phyloP scores from a whole-genome alignment of 495 filamentous ascomycete genomes.

The Bacidia rubella region DNA sequence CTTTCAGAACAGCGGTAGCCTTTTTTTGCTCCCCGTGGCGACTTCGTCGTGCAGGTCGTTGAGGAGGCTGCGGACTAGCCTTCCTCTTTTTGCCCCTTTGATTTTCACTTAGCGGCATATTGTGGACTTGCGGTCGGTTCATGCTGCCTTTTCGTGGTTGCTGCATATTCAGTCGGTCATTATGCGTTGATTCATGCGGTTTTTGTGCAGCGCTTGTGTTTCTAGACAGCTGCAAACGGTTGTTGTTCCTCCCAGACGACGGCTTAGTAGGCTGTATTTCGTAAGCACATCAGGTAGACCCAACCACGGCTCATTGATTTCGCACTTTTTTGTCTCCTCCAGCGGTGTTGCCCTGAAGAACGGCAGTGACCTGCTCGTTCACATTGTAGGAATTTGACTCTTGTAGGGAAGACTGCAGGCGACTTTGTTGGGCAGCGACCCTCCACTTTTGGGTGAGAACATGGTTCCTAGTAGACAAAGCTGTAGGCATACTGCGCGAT shows the following conservation, averaged over 20 bases:
- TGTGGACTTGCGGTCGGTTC: background rate
- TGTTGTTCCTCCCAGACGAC: too few species aligned
- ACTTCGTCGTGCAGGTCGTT: constrained; percentile 4
- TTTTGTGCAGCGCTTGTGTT: background rate
- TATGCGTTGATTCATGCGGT: background rate
- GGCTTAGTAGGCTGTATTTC: too few species aligned
- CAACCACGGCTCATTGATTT: too few species aligned
- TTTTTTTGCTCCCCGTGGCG: constrained; percentile 1
- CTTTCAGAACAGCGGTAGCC: constrained; percentile 4
- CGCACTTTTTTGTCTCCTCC: background rate
- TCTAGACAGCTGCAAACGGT: background rate
- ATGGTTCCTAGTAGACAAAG: background rate
- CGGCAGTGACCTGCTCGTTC: background rate
- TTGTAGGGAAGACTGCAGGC: background rate
- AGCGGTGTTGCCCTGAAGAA: background rate
- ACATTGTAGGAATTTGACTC: background rate
- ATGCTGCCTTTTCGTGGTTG: background rate
- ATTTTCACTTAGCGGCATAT: background rate
- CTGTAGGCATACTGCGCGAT: background rate
- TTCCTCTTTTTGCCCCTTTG: constrained; percentile 10
- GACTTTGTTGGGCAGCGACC: background rate
- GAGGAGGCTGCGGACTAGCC: background rate
- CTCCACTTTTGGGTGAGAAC: background rate
- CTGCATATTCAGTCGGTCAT: background rate
- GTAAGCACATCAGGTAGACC: too few species aligned